Percentiles rank a stretch among this genome's conserved stretches.
phyloP scores from a whole-genome alignment of 371 early-diverging fungal species.

The Dinochytrium kinnereticum region DNA sequence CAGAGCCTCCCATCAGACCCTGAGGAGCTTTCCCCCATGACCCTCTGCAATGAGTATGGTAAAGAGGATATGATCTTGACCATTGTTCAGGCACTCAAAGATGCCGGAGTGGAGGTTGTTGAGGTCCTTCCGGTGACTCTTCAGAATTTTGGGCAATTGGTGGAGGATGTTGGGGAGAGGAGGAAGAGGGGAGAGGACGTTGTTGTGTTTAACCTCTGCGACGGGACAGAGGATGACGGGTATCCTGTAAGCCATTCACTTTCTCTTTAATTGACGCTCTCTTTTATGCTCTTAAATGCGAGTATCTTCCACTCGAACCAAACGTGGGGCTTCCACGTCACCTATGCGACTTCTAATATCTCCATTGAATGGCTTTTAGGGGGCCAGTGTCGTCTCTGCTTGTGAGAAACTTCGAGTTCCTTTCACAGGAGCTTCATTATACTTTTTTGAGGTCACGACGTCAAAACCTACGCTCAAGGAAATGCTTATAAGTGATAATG shows the following conservation, averaged over 20 bases:
- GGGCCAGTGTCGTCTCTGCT: slow-evolving; percentile 5
- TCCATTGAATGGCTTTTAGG: slow-evolving; percentile 18
- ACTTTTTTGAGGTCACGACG: slow-evolving; percentile 32
- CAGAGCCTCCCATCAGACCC: neutral
- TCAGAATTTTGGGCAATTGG: neutral
- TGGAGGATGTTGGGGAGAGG: neutral
- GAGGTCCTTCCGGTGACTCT: neutral
- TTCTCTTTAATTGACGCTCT: neutral
- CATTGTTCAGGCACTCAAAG: slow-evolving; percentile 3
- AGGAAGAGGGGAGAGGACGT: neutral
- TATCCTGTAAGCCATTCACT: slow-evolving; percentile 28
- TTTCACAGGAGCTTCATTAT: slow-evolving; percentile 24
- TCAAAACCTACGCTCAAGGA: slow-evolving; percentile 38
- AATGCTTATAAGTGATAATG: slow-evolving; percentile 19
- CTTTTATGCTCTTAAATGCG: neutral
- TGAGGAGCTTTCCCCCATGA: neutral
- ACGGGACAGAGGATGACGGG: slow-evolving; percentile 40
- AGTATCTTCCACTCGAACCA: too few relatives aligned
- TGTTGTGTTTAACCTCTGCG: slow-evolving; percentile 37
- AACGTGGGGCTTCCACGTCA: too few relatives aligned
- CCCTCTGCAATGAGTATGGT: slow-evolving; percentile 17
- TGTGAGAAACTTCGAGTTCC: slow-evolving; percentile 21
- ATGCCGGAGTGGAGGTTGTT: neutral
- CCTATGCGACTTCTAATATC: neutral
- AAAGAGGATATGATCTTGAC: neutral